Percentiles rank a stretch among this genome's conserved stretches.
Conservation (phyloP, 179 eudicot species). For the Silene vulgaris region DNA sequence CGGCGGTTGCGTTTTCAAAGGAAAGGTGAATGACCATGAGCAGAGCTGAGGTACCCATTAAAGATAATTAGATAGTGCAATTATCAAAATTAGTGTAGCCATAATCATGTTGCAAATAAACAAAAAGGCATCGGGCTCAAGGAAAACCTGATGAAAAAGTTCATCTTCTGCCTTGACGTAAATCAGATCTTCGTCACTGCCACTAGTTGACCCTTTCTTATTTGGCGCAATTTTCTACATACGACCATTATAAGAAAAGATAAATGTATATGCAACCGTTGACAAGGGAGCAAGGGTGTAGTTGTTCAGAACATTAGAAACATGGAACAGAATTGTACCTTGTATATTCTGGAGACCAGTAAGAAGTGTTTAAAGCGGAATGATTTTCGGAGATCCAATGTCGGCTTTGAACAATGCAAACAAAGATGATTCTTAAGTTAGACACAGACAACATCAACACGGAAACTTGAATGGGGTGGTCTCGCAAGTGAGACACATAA, state of each 20-base stretch:
- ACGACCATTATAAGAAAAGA: constrained; percentile 10
- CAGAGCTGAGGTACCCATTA: constrained; percentile 55
- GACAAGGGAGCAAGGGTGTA: background rate
- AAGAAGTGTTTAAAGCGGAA: constrained; percentile 35
- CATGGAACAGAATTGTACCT: constrained; percentile 22
- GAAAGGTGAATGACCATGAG: constrained; percentile 72
- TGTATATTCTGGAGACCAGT: constrained; percentile 37
- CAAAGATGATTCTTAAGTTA: background rate
- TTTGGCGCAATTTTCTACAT: constrained; percentile 30
- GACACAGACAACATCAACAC: constrained; percentile 9
- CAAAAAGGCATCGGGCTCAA: background rate
- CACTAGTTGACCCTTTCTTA: constrained; percentile 27
- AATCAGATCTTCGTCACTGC: constrained; percentile 35
- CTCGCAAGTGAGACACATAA: background rate
- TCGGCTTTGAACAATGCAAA: constrained; percentile 30
- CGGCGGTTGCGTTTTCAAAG: constrained; percentile 48
- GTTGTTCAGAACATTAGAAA: background rate
- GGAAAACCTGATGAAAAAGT: constrained; percentile 36
- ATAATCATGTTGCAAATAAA: background rate
- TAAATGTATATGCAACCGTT: background rate
- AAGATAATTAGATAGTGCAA: constrained; percentile 3
- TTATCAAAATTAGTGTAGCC: constrained; percentile 4
- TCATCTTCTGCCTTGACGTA: constrained; percentile 49
- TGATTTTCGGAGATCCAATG: constrained; percentile 39
- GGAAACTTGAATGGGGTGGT: background rate